Evolutionary conservation across 495 filamentous ascomycete species (phyloP), one percentile per base, ranked within the genome.

Genomic region (Podospora conica): DNA sequence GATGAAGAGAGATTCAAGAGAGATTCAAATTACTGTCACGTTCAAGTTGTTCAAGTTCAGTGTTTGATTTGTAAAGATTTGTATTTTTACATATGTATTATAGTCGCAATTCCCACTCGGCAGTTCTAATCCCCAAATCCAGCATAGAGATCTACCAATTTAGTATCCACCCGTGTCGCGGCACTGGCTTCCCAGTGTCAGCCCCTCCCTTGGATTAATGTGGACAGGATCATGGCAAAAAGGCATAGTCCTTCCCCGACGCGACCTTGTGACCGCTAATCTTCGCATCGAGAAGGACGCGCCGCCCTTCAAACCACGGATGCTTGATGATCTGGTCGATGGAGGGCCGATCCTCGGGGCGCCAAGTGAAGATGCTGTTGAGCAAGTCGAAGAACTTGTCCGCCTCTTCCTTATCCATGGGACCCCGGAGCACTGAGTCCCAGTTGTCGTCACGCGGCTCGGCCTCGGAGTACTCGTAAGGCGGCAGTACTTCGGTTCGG

Each of bases 331-430:
- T 40, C 12, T 62, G n/a, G 18, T 53, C 59, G 3, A 61, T 11
- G 5, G 48, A 58, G 1, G 61, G 56, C 31, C 74, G 63, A 9
- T 72, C 65, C 9, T 73, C 65, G 15, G 70, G 72, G 2, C 59
- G 58, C 55, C 73, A 69, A 33, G 55, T 59, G 11, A 68, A 75
- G 59, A 73, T 71, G 0, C 31, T 21, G 29, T 28, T 55, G 15
- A 75, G 12, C 4, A 77, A 66, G 40, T 72, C 68, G 3, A 63
- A 68, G 0, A 76, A 28, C 6, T 70, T 24, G 3, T 68, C n/a
- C 3, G 71, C 63, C 12, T 75, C 75, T 3, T 61, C 66, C 29
- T 31, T 60, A 0, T 63, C 15, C 65, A 61, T 9, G 15, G 28
- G 15, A 65, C 33, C 10, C 59, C 28, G 28, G 63, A 15, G 15